These are phyloP conservation scores for Aspergillus mulundensis DNA, from an alignment of 495 filamentous ascomycete species.

Conservation along the genomic window DNA sequence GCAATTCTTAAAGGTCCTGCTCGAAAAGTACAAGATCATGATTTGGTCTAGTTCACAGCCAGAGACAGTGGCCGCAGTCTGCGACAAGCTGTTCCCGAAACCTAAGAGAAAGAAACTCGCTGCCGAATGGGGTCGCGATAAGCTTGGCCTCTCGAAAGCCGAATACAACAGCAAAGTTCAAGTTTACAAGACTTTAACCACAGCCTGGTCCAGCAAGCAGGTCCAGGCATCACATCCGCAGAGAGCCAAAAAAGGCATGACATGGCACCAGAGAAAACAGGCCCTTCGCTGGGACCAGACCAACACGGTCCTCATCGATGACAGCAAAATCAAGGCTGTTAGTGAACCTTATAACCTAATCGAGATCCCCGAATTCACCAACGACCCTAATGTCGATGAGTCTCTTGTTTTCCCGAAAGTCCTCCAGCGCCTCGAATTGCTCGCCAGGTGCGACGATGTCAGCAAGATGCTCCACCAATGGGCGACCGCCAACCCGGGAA, in stretches of 20 bases:
- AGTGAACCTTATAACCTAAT: slow-evolving; percentile 82
- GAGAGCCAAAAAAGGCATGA: neutral
- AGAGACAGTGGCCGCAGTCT: slow-evolving; percentile 61
- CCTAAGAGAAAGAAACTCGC: slow-evolving; percentile 47
- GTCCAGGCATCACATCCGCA: slow-evolving; percentile 49
- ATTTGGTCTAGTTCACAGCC: slow-evolving; percentile 87
- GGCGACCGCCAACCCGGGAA: slow-evolving; percentile 14
- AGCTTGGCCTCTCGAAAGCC: slow-evolving; percentile 55
- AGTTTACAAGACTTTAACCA: slow-evolving; percentile 79
- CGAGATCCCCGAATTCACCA: slow-evolving; percentile 69
- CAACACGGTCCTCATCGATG: slow-evolving; percentile 91
- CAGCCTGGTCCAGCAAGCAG: slow-evolving; percentile 60
- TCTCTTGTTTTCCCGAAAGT: slow-evolving; percentile 30
- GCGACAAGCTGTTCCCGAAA: slow-evolving; percentile 44
- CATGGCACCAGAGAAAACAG: too few species aligned
- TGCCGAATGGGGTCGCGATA: slow-evolving; percentile 77
- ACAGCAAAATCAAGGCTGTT: slow-evolving; percentile 70
- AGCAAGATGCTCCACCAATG: slow-evolving; percentile 34
- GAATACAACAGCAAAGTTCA: slow-evolving; percentile 71
- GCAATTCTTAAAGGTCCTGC: slow-evolving; percentile 62
- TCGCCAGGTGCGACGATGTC: slow-evolving; percentile 37
- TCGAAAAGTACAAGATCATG: slow-evolving; percentile 68
- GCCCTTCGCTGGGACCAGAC: slow-evolving; percentile 60
- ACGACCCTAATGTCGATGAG: slow-evolving; percentile 24
- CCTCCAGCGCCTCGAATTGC: slow-evolving; percentile 27